These are phyloP conservation scores for Apiospora hydei DNA, from an alignment of 2,329 filamentous ascomycete species.

Conservation along the genomic window DNA sequence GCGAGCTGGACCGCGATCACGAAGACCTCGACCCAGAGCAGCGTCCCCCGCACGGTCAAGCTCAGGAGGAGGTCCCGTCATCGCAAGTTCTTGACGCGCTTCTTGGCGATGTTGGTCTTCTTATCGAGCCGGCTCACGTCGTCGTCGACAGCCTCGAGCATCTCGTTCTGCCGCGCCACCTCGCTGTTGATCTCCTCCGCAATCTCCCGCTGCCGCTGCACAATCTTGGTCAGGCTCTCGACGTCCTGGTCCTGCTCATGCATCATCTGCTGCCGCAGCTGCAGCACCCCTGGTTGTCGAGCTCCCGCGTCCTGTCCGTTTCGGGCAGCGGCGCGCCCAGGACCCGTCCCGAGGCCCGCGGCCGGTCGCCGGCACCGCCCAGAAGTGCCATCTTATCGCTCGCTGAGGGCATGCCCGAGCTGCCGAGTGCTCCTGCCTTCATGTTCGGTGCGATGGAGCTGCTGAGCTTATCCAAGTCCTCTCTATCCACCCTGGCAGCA, in stretches of 20 bases:
- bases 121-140: slow-evolving; percentile 70
- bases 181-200: slow-evolving; percentile 79
- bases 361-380: slow-evolving; percentile 41
- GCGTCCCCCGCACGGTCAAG: slow-evolving; percentile 28
- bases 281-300: slow-evolving; percentile 79
- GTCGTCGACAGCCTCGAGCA: slow-evolving; percentile 71
- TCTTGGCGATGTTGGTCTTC: slow-evolving; percentile 79
- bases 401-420: slow-evolving; percentile 50
- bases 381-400: slow-evolving; percentile 60
- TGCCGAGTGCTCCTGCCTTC: slow-evolving; percentile 55
- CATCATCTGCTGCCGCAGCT: slow-evolving; percentile 78
- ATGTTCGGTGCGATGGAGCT: slow-evolving; percentile 53
- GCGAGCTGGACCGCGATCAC: slow-evolving; percentile 31
- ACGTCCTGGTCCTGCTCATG: slow-evolving; percentile 77
- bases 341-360: slow-evolving; percentile 64
- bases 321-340: slow-evolving; percentile 77
- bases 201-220: slow-evolving; percentile 78
- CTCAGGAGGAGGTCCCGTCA: slow-evolving; percentile 28
- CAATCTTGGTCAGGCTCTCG: slow-evolving; percentile 70
- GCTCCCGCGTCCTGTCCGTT: slow-evolving; percentile 77
- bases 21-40: slow-evolving; percentile 32
- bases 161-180: slow-evolving; percentile 73
- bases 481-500: slow-evolving; percentile 74
- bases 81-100: slow-evolving; percentile 58
- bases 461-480: slow-evolving; percentile 77